phyloP scores from a whole-genome alignment of 192 early-diverging fungal genomes.

The Coemansia sp. region DNA sequence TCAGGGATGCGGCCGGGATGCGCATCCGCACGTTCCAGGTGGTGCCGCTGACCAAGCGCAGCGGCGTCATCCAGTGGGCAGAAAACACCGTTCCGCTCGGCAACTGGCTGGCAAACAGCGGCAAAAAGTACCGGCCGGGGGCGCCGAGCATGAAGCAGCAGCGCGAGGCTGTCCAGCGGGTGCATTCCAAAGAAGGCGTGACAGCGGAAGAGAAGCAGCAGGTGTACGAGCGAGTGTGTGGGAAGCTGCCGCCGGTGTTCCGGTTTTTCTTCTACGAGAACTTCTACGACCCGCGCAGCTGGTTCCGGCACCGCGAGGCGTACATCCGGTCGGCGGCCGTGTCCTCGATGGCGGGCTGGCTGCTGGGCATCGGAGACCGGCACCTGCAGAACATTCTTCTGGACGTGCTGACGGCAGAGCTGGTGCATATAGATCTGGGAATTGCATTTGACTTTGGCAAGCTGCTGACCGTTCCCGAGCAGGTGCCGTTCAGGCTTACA shows the following conservation, averaged over 20 bases:
- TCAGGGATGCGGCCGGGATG: slow-evolving; percentile 20
- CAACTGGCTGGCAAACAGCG: slow-evolving; percentile 68
- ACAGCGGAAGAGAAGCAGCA: slow-evolving; percentile 57
- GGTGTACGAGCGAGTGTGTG: slow-evolving; percentile 55
- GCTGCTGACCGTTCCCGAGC: slow-evolving; percentile 79
- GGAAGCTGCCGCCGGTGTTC: slow-evolving; percentile 59
- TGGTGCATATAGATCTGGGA: slow-evolving; percentile 95
- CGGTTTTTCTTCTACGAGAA: slow-evolving; percentile 77
- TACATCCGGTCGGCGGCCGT: slow-evolving; percentile 83
- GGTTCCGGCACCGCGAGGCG: slow-evolving; percentile 68
- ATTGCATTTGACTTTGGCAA: slow-evolving; percentile 96
- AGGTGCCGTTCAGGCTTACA: slow-evolving; percentile 90
- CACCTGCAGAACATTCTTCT: slow-evolving; percentile 92
- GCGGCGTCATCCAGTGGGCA: slow-evolving; percentile 96
- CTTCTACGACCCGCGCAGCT: slow-evolving; percentile 66
- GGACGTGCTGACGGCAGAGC: slow-evolving; percentile 73
- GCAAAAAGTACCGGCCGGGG: slow-evolving; percentile 52
- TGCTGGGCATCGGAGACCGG: slow-evolving; percentile 90
- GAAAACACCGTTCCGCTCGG: slow-evolving; percentile 67
- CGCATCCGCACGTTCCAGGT: slow-evolving; percentile 67
- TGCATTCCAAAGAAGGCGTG: slow-evolving; percentile 45
- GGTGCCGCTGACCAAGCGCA: slow-evolving; percentile 82
- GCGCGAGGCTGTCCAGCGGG: slow-evolving; percentile 27
- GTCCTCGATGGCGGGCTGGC: slow-evolving; percentile 82
- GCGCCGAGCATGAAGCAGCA: slow-evolving; percentile 42